A percentile compares a stretch with the other conserved stretches of the same genome.
phyloP scores from a whole-genome alignment of 176 grass and related monocot species.

The Calamus simplicifolius region DNA sequence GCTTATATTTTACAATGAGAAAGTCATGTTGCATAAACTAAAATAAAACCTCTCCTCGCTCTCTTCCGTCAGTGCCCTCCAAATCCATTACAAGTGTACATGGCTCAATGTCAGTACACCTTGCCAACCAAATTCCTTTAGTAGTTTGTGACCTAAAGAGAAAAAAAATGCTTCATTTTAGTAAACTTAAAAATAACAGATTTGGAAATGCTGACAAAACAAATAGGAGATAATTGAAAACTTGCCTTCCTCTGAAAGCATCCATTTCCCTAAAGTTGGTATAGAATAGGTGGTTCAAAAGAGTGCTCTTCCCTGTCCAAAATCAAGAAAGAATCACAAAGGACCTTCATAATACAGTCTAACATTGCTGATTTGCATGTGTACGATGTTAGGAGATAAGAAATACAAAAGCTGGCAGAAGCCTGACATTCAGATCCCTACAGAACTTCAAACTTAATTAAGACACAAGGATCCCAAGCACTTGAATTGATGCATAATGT shows the following conservation, averaged over 20 bases:
- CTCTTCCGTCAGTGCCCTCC: conserved; percentile 96
- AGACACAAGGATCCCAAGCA: too few relatives aligned
- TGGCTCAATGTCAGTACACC: conserved; percentile 72
- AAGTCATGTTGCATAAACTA: background rate
- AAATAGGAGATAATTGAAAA: conserved; percentile 12
- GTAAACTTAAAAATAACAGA: conserved; percentile 12
- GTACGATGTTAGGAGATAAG: too few relatives aligned
- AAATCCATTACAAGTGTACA: conserved; percentile 95
- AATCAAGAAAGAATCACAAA: conserved; percentile 1
- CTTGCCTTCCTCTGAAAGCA: conserved; percentile 89
- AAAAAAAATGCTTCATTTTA: background rate
- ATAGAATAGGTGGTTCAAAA: conserved; percentile 86
- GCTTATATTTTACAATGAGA: too few relatives aligned
- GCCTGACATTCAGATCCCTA: too few relatives aligned
- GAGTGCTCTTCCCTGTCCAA: conserved; percentile 87
- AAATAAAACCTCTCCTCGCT: conserved; percentile 81
- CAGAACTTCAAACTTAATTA: too few relatives aligned
- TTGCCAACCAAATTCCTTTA: conserved; percentile 91
- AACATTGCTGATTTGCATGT: too few relatives aligned
- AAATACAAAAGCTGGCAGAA: too few relatives aligned
- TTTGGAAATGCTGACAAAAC: background rate
- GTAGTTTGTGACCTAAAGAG: conserved; percentile 89
- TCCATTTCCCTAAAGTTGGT: conserved; percentile 99
- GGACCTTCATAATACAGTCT: too few relatives aligned
- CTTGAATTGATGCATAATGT: too few relatives aligned